These are phyloP conservation scores for Boletus bicolor DNA, from an alignment of 768 basidiomycete species.

Conservation along the genomic window DNA sequence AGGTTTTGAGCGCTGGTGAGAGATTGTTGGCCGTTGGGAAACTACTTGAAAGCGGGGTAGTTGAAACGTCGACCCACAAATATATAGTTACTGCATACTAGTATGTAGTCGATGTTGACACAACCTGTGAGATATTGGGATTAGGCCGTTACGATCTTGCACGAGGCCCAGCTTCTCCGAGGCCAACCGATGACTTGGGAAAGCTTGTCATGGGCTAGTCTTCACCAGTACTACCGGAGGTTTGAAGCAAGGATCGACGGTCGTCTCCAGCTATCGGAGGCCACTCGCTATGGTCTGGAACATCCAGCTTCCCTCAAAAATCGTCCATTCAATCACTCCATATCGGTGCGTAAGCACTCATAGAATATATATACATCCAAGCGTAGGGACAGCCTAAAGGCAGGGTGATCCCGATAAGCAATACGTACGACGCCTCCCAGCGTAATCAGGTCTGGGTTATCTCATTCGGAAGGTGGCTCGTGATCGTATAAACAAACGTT, in stretches of 20 bases:
- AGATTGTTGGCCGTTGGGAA: conserved; percentile 7
- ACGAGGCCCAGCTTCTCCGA: conserved; percentile 2
- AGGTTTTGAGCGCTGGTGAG: conserved; percentile 4
- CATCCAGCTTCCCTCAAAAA: not conserved
- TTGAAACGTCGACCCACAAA: not conserved
- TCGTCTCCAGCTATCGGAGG: not conserved
- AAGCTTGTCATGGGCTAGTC: not conserved
- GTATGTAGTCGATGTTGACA: conserved; percentile 1
- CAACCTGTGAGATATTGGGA: conserved; percentile 3
- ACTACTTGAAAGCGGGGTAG: not conserved
- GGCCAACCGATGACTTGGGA: not conserved
- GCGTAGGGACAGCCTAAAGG: not conserved
- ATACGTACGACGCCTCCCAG: not conserved
- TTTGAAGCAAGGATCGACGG: not conserved
- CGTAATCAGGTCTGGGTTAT: not conserved
- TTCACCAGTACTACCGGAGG: not conserved
- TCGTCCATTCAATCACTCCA: not conserved
- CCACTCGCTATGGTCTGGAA: not conserved
- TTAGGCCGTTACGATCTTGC: conserved; percentile 1
- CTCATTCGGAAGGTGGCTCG: no score
- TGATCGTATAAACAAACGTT: no score
- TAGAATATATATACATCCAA: not conserved
- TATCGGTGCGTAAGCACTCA: not conserved
- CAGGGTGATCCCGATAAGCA: not conserved
- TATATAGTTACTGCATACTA: not conserved